These are phyloP conservation scores for Eutrema salsugineum DNA, from an alignment of 441 rosid genomes.

Conservation along the genomic window DNA sequence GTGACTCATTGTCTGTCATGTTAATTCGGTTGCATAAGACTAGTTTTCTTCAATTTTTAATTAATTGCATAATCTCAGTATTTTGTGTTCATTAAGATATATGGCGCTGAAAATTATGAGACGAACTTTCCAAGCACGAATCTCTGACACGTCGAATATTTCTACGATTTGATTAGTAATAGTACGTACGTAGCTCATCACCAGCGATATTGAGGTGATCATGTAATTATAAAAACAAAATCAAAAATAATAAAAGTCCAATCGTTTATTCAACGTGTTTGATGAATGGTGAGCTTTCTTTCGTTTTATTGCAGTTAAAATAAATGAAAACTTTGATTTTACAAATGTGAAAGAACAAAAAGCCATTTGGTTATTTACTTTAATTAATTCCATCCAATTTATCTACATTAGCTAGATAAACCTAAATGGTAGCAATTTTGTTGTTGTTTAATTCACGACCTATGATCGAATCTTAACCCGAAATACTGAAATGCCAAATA, in stretches of 20 bases:
- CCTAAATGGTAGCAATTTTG: neutral
- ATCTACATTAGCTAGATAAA: neutral
- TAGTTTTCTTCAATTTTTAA: too few species aligned
- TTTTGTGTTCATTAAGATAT: neutral
- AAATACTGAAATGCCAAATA: neutral
- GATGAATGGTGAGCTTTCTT: neutral
- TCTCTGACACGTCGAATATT: neutral
- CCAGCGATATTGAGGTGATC: neutral
- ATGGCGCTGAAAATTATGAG: neutral
- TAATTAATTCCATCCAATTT: neutral
- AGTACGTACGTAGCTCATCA: neutral
- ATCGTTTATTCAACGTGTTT: neutral
- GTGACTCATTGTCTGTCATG: conserved; percentile 26
- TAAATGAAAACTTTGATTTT: neutral
- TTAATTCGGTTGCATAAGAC: neutral
- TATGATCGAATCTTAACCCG: neutral
- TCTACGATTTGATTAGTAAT: neutral
- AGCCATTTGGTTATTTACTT: too few species aligned
- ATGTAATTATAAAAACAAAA: neutral
- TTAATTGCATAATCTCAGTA: neutral
- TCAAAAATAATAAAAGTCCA: neutral
- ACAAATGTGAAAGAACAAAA: neutral
- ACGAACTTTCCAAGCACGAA: conserved; percentile 12
- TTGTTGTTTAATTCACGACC: neutral
- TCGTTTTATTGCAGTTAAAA: neutral